A percentile compares a stretch with the other conserved stretches of the same genome.
These are phyloP conservation scores for Mucor mucedo DNA, from an alignment of 371 early-diverging fungal species.

Conservation along the genomic window DNA sequence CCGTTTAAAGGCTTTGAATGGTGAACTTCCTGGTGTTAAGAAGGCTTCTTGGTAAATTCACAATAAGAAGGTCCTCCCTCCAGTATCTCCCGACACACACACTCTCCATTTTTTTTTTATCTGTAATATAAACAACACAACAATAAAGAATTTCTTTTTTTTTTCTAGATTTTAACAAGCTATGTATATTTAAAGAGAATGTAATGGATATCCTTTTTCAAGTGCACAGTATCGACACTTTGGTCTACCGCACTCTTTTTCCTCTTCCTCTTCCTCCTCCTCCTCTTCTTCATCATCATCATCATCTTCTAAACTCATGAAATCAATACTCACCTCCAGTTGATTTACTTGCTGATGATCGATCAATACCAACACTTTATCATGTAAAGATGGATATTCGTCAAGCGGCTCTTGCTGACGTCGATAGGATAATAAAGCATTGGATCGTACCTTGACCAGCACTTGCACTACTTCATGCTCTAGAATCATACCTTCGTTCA, in stretches of 20 bases:
- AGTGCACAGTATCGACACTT: slow-evolving; percentile 26
- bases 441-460: slow-evolving; percentile 12
- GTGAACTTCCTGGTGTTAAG: slow-evolving; percentile 84
- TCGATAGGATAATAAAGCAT: slow-evolving; percentile 5
- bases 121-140: neutral
- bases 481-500: slow-evolving; percentile 10
- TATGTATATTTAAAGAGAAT: slow-evolving; percentile 9
- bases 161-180: slow-evolving; percentile 1
- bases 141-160: neutral
- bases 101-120: neutral
- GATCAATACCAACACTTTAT: slow-evolving; percentile 19
- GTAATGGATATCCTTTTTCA: slow-evolving; percentile 25
- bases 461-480: slow-evolving; percentile 17
- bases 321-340: slow-evolving; percentile 11
- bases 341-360: slow-evolving; percentile 10
- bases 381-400: slow-evolving; percentile 6
- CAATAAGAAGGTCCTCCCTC: neutral
- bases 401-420: neutral
- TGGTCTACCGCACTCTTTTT: slow-evolving; percentile 14
- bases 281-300: neutral
- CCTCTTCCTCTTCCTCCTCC: neutral
- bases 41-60: slow-evolving; percentile 78
- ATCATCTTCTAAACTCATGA: slow-evolving; percentile 6
- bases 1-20: slow-evolving; percentile 81
- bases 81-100: too few relatives aligned